These are phyloP conservation scores for Lasiosphaeria hispida DNA, from an alignment of 495 filamentous ascomycete genomes.

Conservation along the genomic window DNA sequence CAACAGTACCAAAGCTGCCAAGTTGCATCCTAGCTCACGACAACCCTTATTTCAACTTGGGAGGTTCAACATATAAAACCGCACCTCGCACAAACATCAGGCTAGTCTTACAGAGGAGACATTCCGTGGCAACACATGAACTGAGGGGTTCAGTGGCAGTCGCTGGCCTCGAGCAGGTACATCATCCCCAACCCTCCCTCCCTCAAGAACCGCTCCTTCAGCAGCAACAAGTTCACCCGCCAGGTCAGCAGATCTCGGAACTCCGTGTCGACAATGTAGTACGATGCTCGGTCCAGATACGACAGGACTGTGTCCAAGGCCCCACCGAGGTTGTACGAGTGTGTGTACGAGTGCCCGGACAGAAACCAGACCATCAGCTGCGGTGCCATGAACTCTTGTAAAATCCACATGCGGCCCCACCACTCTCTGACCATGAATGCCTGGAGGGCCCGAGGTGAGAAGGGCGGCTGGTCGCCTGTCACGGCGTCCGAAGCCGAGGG, in stretches of 20 bases:
- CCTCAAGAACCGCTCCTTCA: not conserved
- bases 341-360: not conserved
- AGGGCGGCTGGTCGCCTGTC: no score
- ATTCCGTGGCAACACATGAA: no score
- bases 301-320: not conserved
- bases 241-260: not conserved
- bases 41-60: no score
- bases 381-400: conserved; percentile 3
- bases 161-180: not conserved
- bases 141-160: no score
- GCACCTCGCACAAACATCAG: no score
- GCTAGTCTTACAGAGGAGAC: no score
- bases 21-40: no score
- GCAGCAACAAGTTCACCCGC: not conserved
- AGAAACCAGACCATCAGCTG: not conserved
- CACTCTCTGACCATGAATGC: not conserved
- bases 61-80: no score
- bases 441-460: not conserved
- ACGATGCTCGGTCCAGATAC: not conserved
- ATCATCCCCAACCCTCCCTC: not conserved
- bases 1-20: no score
- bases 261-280: not conserved
- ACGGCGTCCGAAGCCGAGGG: no score
- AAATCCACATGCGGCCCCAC: conserved; percentile 3
- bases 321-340: not conserved